These are phyloP conservation scores for Pholiota molesta DNA, from an alignment of 768 basidiomycete species.

Conservation along the genomic window DNA sequence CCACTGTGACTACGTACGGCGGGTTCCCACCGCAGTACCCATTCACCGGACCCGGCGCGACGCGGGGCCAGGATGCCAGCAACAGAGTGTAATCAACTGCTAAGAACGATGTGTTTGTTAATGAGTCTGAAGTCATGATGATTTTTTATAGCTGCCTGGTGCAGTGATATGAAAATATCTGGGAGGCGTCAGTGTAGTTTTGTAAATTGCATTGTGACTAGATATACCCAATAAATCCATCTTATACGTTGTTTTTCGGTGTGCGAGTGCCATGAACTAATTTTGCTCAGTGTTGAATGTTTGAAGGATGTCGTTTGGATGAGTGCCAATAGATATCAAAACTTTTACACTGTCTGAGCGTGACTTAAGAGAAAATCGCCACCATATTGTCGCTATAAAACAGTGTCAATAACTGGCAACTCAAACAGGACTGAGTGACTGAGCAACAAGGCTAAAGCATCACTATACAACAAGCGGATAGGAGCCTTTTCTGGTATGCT, in stretches of 20 bases:
- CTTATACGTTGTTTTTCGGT: neutral
- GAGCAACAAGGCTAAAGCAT: too few species aligned
- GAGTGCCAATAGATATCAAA: too few species aligned
- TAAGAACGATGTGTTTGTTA: neutral
- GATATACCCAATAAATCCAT: neutral
- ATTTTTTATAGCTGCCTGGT: slow-evolving; percentile 12
- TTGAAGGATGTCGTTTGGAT: too few species aligned
- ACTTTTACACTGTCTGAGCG: too few species aligned
- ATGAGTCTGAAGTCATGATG: slow-evolving; percentile 11
- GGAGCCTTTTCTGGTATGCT: too few species aligned
- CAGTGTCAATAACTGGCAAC: too few species aligned
- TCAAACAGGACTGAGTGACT: too few species aligned
- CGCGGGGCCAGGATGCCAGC: slow-evolving; percentile 6
- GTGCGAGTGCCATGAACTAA: too few species aligned
- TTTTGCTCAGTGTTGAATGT: too few species aligned
- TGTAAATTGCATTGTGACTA: slow-evolving; percentile 13
- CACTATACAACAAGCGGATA: too few species aligned
- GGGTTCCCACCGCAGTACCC: slow-evolving; percentile 9
- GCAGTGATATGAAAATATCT: slow-evolving; percentile 9
- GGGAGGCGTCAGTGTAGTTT: slow-evolving; percentile 8
- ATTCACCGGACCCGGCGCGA: slow-evolving; percentile 3
- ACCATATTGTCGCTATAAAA: too few species aligned
- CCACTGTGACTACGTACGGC: slow-evolving; percentile 4
- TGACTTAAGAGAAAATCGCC: too few species aligned
- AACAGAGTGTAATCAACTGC: neutral